phyloP scores from a whole-genome alignment of 1,284 basidiomycete genomes.

The Boletus semigastroideus region DNA sequence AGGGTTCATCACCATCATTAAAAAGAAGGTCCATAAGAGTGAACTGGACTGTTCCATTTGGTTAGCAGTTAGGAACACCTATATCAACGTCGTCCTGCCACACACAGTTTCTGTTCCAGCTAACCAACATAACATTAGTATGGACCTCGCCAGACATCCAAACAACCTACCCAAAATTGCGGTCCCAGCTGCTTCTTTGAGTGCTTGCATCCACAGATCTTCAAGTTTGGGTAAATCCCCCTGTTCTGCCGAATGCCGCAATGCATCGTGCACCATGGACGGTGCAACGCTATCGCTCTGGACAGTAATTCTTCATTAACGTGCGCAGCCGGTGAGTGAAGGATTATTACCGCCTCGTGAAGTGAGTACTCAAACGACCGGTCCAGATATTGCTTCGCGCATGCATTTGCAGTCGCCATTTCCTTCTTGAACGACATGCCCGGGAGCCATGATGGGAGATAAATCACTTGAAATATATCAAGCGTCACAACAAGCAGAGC shows the following conservation, averaged over 20 bases:
- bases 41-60: neutral
- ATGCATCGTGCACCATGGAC: slow-evolving; percentile 17
- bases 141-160: too few relatives aligned
- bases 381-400: neutral
- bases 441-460: neutral
- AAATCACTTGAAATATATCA: neutral
- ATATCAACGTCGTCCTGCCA: neutral
- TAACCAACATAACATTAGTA: too few relatives aligned
- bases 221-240: neutral
- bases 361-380: neutral
- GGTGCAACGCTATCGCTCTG: neutral
- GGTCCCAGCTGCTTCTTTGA: neutral
- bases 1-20: neutral
- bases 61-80: neutral
- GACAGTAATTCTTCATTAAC: neutral
- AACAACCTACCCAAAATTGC: neutral
- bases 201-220: neutral
- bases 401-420: neutral
- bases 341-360: neutral
- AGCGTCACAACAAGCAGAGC: neutral
- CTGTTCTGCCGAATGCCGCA: slow-evolving; percentile 7
- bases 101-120: neutral
- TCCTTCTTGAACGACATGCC: neutral
- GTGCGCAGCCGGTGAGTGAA: too few relatives aligned
- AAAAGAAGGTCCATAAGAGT: neutral